Evolutionary conservation across 129 eudicot genomes (phyloP).

Genomic region (Calendula officinalis): DNA sequence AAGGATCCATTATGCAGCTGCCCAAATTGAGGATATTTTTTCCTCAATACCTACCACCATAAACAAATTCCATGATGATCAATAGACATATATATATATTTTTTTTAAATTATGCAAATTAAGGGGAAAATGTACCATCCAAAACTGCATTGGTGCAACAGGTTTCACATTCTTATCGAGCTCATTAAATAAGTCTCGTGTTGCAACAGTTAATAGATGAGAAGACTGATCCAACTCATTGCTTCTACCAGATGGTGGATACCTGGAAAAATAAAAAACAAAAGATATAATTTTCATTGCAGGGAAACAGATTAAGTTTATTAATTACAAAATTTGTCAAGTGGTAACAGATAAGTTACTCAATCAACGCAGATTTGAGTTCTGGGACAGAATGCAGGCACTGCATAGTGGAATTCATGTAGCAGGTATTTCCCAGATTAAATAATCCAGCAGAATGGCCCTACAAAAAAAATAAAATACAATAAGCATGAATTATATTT

Average conservation of each 20-base stretch:
- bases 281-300: constrained; percentile 1
- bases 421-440: constrained; percentile 93
- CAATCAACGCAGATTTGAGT: constrained; percentile 80
- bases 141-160: constrained; percentile 94
- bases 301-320: background rate
- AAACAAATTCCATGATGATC: constrained; percentile 6
- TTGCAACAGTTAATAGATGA: constrained; percentile 89
- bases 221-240: constrained; percentile 80
- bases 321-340: background rate
- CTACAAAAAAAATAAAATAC: constrained; percentile 34
- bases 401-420: constrained; percentile 96
- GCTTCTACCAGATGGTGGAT: constrained; percentile 73
- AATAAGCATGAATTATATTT: constrained; percentile 6
- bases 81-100: constrained; percentile 7
- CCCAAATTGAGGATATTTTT: constrained; percentile 95
- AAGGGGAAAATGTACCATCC: constrained; percentile 52
- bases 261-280: constrained; percentile 44
- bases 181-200: constrained; percentile 80
- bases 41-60: constrained; percentile 67
- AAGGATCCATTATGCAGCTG: constrained; percentile 87
- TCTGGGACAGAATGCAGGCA: constrained; percentile 98
- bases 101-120: constrained; percentile 8
- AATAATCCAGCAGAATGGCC: constrained; percentile 96
- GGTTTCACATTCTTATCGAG: constrained; percentile 95
- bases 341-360: constrained; percentile 43